phyloP scores from a whole-genome alignment of 2,329 filamentous ascomycete species.

The Verticillium klebahnii region DNA sequence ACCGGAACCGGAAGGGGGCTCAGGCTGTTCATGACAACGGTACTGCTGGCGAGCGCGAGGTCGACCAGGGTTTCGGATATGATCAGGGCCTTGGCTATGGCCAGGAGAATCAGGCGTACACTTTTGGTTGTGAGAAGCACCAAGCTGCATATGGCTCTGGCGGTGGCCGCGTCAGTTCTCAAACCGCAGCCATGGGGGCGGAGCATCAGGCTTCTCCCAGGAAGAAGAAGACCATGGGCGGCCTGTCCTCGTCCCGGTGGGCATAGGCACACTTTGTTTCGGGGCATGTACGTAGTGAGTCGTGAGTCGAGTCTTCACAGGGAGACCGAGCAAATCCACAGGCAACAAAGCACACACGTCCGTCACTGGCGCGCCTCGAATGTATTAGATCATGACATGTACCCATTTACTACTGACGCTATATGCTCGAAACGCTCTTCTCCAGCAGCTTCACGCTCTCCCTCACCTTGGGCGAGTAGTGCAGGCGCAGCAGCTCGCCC shows the following conservation, averaged over 20 bases:
- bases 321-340: not conserved
- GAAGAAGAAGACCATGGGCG: not conserved
- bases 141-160: not conserved
- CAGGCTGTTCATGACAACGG: not conserved
- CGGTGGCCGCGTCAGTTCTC: too few species aligned
- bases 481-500: constrained; percentile 76
- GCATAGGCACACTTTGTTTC: not conserved
- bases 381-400: not conserved
- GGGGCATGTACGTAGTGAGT: not conserved
- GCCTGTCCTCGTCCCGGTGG: not conserved
- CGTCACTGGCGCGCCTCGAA: not conserved
- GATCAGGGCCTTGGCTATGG: not conserved
- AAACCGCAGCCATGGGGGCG: not conserved
- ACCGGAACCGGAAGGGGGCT: not conserved
- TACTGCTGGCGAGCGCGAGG: not conserved
- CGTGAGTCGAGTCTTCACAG: not conserved
- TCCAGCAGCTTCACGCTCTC: constrained; percentile 68
- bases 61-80: not conserved
- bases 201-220: not conserved
- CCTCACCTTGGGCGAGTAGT: constrained; percentile 83
- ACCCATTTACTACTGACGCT: not conserved
- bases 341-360: not conserved
- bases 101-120: not conserved
- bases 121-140: not conserved
- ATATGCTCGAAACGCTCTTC: constrained; percentile 46